phyloP scores from a whole-genome alignment of 768 basidiomycete genomes.

The Tulasnella sp. region DNA sequence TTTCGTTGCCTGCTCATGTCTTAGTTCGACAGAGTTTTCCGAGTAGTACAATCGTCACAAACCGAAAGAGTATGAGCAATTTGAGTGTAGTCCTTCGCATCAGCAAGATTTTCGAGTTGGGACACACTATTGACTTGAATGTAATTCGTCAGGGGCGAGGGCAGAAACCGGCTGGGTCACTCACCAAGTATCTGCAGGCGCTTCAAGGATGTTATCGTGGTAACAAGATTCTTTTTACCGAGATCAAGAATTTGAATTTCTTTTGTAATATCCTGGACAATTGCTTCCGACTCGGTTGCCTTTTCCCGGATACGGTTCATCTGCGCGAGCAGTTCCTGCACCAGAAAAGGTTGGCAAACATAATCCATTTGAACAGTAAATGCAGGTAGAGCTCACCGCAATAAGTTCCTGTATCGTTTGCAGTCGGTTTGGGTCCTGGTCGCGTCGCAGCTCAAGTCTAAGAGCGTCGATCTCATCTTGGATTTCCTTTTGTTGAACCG shows the following conservation, averaged over 20 bases:
- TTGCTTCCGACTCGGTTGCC: slow-evolving; percentile 92
- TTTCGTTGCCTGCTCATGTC: slow-evolving; percentile 61
- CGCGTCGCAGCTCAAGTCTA: slow-evolving; percentile 55
- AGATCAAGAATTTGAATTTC: slow-evolving; percentile 89
- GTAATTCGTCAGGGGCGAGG: not conserved
- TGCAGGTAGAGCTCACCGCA: slow-evolving; percentile 46
- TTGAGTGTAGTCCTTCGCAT: slow-evolving; percentile 72
- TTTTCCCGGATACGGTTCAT: slow-evolving; percentile 96
- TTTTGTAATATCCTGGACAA: slow-evolving; percentile 89
- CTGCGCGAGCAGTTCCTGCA: slow-evolving; percentile 84
- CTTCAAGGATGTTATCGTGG: slow-evolving; percentile 84
- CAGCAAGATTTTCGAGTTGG: slow-evolving; percentile 70
- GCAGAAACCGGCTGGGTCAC: slow-evolving; percentile 25
- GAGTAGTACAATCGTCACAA: slow-evolving; percentile 32
- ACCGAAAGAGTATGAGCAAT: slow-evolving; percentile 76
- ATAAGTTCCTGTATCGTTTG: slow-evolving; percentile 93
- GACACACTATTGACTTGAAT: slow-evolving; percentile 66
- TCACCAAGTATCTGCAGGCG: slow-evolving; percentile 88
- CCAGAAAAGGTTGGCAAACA: slow-evolving; percentile 17
- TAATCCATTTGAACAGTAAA: not conserved
- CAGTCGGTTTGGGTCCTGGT: slow-evolving; percentile 86
- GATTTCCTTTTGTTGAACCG: slow-evolving; percentile 59
- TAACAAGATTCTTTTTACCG: slow-evolving; percentile 49
- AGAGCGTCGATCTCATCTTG: slow-evolving; percentile 65
- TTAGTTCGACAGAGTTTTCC: not conserved